phyloP scores from a whole-genome alignment of 768 basidiomycete species.

The Suillus variegatus region DNA sequence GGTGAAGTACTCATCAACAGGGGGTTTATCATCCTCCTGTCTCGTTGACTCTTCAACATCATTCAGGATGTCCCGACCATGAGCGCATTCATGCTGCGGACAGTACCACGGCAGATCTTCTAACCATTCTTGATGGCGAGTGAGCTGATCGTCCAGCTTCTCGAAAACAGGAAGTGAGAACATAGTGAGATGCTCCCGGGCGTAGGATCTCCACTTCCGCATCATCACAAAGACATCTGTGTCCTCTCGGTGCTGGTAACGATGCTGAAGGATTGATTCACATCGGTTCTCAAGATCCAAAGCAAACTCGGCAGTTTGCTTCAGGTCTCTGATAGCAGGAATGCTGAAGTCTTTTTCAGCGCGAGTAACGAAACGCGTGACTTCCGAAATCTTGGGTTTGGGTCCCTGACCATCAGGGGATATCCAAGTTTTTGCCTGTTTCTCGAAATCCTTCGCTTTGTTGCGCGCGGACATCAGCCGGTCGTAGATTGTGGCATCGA shows the following conservation, averaged over 20 bases:
- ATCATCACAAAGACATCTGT: constrained; percentile 74
- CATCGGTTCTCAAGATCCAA: constrained; percentile 74
- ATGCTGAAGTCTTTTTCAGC: constrained; percentile 82
- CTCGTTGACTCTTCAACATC: constrained; percentile 77
- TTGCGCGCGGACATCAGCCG: constrained; percentile 62
- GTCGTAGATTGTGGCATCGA: constrained; percentile 66
- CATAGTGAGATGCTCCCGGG: constrained; percentile 68
- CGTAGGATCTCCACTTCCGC: constrained; percentile 72
- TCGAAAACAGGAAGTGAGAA: constrained; percentile 76
- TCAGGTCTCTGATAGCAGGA: constrained; percentile 61
- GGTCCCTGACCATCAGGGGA: constrained; percentile 52
- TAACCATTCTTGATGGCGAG: constrained; percentile 69
- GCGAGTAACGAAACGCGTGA: constrained; percentile 63
- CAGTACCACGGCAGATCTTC: constrained; percentile 81
- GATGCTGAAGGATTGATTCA: constrained; percentile 69
- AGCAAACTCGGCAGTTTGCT: constrained; percentile 74
- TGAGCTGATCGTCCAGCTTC: constrained; percentile 67
- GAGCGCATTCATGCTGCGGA: constrained; percentile 60
- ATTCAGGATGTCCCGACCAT: constrained; percentile 64
- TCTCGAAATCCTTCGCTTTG: constrained; percentile 79
- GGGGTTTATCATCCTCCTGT: constrained; percentile 78
- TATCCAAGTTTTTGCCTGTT: constrained; percentile 74
- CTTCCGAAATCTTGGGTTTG: constrained; percentile 69
- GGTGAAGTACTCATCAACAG: constrained; percentile 79
- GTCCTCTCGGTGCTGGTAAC: constrained; percentile 54